Conservation (phyloP, 139 green algal genomes). For the Tetradesmus lagerheimii region DNA sequence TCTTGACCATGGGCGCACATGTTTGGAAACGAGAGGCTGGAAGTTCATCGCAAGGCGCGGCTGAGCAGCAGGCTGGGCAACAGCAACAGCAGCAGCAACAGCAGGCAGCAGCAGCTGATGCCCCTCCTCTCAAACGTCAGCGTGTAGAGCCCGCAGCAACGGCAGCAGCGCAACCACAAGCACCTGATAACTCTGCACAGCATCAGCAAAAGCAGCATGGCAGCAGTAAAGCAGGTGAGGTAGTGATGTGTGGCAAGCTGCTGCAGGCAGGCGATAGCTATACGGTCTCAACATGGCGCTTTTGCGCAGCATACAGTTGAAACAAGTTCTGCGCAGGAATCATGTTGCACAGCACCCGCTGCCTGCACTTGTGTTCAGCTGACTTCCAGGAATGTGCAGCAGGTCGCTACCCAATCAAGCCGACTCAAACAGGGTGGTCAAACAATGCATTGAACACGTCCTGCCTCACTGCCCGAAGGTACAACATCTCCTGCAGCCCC, state of each 20-base stretch:
- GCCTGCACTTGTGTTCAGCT: background rate
- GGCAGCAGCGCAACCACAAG: background rate
- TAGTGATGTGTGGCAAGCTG: background rate
- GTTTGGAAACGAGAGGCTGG: conserved; percentile 35
- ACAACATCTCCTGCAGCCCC: background rate
- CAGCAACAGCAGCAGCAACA: background rate
- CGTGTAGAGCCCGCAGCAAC: background rate
- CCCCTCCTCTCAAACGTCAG: background rate
- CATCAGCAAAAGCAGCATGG: background rate
- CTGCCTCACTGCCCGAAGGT: background rate
- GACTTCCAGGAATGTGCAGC: background rate
- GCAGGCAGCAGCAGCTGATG: background rate
- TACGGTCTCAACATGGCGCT: background rate
- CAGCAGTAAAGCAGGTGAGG: background rate
- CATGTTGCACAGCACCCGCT: background rate
- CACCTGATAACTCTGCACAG: background rate
- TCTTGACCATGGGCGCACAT: background rate
- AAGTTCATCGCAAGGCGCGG: background rate
- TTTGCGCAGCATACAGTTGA: background rate
- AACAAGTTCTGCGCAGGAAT: no score
- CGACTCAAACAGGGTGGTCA: no score
- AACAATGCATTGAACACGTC: no score
- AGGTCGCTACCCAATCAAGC: no score
- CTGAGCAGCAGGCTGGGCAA: background rate
- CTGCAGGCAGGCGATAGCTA: background rate